Conservation (phyloP, 306 rosid species). For the Ziziphus jujuba region DNA sequence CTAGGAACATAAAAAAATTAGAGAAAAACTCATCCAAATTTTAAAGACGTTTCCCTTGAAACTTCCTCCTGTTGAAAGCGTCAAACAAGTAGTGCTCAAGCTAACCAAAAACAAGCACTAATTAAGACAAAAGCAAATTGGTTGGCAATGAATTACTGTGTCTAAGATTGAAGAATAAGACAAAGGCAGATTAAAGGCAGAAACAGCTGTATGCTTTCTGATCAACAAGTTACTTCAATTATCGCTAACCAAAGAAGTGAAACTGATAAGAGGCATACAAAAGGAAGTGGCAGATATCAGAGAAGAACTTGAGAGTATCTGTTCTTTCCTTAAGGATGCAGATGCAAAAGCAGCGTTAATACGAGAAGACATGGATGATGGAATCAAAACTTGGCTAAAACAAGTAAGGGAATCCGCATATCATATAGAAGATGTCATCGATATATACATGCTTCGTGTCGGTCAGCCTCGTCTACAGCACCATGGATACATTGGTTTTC, state of each 20-base stretch:
- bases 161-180: too few relatives aligned
- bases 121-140: too few relatives aligned
- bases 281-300: not conserved
- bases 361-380: not conserved
- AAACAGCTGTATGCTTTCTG: not conserved
- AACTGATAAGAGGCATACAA: not conserved
- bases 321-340: constrained; percentile 8
- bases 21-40: too few relatives aligned
- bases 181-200: constrained; percentile 1
- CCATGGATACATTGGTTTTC: not conserved
- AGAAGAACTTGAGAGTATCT: not conserved
- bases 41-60: too few relatives aligned
- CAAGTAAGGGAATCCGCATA: constrained; percentile 7
- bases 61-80: too few relatives aligned
- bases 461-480: not conserved
- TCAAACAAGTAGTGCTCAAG: too few relatives aligned
- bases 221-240: not conserved
- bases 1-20: too few relatives aligned
- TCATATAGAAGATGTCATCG: constrained; percentile 12
- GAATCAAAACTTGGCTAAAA: constrained; percentile 6
- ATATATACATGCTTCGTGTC: not conserved
- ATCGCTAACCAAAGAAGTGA: not conserved
- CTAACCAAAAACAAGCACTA: too few relatives aligned
- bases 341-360: not conserved
- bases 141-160: too few relatives aligned